These are phyloP conservation scores for Leonotis leonurus DNA, from an alignment of 257 asterid genomes.

Conservation along the genomic window DNA sequence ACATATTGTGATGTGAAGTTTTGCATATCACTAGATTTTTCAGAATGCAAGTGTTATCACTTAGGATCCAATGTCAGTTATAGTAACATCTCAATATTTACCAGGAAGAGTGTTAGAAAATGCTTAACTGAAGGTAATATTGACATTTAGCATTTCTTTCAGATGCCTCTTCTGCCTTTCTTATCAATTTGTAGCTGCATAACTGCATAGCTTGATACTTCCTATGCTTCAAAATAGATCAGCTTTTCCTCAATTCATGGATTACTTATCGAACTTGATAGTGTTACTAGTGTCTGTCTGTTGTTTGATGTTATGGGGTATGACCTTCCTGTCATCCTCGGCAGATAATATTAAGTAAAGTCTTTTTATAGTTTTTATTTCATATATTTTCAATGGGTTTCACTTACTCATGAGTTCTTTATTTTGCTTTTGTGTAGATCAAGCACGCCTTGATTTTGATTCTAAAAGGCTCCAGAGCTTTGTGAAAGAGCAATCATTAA, in stretches of 20 bases:
- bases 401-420: neutral
- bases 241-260: neutral
- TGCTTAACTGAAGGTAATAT: neutral
- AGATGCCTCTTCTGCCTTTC: neutral
- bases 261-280: neutral
- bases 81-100: neutral
- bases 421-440: conserved; percentile 52
- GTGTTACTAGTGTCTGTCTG: neutral
- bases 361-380: neutral
- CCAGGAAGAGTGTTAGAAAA: neutral
- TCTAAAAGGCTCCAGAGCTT: conserved; percentile 71
- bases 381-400: neutral
- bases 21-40: neutral
- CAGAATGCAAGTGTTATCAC: neutral
- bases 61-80: neutral
- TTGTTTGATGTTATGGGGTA: conserved; percentile 4
- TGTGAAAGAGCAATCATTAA: conserved; percentile 74
- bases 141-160: neutral
- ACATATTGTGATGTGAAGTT: neutral
- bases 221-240: neutral
- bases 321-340: neutral
- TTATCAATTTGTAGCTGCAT: conserved; percentile 2
- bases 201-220: neutral
- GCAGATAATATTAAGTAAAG: neutral
- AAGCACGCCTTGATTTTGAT: conserved; percentile 63